A percentile compares a stretch with the other conserved stretches of the same genome.
Conservation (phyloP, 495 filamentous ascomycete genomes). For the Penicillium antarcticum region DNA sequence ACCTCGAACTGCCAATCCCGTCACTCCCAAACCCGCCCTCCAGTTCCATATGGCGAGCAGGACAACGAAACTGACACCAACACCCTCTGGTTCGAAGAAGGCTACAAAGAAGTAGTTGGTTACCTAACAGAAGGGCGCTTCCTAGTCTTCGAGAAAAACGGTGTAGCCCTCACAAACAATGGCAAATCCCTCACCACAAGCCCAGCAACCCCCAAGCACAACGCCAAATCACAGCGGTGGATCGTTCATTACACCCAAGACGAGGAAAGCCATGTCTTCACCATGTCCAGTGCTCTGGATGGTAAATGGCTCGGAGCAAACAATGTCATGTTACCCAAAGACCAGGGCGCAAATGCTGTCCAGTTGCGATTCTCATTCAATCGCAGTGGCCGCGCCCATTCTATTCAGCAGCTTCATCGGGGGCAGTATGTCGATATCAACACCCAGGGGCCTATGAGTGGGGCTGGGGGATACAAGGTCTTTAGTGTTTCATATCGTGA, state of each 20-base stretch:
- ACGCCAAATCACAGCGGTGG: conserved; percentile 45
- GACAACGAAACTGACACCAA: conserved; percentile 24
- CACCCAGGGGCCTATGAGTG: conserved; percentile 15
- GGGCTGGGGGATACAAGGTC: conserved; percentile 26
- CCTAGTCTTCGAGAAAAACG: conserved; percentile 31
- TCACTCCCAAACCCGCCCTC: conserved; percentile 33
- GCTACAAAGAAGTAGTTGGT: conserved; percentile 51
- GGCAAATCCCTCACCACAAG: conserved; percentile 20
- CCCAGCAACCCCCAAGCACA: conserved; percentile 32
- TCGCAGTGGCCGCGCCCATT: conserved; percentile 41
- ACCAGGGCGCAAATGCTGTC: conserved; percentile 21
- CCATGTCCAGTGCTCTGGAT: conserved; percentile 48
- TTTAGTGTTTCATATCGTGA: conserved; percentile 48
- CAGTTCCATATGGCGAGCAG: conserved; percentile 48
- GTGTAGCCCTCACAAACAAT: conserved; percentile 30
- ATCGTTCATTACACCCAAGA: conserved; percentile 42
- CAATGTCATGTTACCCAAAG: conserved; percentile 19
- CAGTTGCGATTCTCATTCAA: conserved; percentile 38
- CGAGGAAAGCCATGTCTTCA: conserved; percentile 40
- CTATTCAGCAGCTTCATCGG: conserved; percentile 29
- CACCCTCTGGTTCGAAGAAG: conserved; percentile 44
- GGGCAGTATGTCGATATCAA: conserved; percentile 23
- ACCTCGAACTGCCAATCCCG: conserved; percentile 38
- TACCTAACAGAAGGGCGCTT: conserved; percentile 53
- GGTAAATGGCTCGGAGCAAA: conserved; percentile 35